These are phyloP conservation scores for Yamadazyma triangularis DNA, from an alignment of 1,139 yeast genomes.

Conservation along the genomic window DNA sequence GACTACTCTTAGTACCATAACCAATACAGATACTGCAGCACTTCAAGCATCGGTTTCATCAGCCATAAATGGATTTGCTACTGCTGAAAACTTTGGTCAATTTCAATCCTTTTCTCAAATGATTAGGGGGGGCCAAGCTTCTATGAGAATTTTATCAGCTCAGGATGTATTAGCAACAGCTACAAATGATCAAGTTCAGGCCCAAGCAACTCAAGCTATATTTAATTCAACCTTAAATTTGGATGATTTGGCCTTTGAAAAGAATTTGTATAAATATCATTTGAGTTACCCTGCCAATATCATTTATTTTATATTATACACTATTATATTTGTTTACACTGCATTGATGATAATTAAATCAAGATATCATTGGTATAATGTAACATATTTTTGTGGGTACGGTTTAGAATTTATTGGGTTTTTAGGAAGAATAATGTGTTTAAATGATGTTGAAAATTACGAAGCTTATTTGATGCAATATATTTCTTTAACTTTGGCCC, in stretches of 20 bases:
- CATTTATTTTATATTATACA: constrained; percentile 26
- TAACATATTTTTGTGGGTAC: constrained; percentile 27
- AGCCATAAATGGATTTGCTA: constrained; percentile 12
- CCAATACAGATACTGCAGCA: not conserved
- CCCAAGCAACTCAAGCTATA: constrained; percentile 28
- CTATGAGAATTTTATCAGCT: constrained; percentile 29
- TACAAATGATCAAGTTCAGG: constrained; percentile 20
- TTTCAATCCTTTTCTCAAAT: constrained; percentile 17
- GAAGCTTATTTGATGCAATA: constrained; percentile 60
- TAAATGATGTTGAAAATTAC: constrained; percentile 36
- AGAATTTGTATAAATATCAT: constrained; percentile 19
- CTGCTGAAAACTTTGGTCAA: constrained; percentile 8
- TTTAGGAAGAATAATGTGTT: constrained; percentile 52
- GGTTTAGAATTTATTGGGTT: constrained; percentile 57
- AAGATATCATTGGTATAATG: constrained; percentile 29
- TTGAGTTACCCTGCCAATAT: constrained; percentile 27
- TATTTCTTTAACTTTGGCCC: constrained; percentile 71
- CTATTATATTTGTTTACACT: constrained; percentile 19
- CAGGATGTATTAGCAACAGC: constrained; percentile 35
- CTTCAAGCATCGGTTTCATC: constrained; percentile 5
- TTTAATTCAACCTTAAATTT: constrained; percentile 30
- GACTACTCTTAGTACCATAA: not conserved
- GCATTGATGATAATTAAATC: constrained; percentile 18
- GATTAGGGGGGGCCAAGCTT: constrained; percentile 35
- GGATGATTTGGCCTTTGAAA: constrained; percentile 20